A percentile compares a stretch with the other conserved stretches of the same genome.
phyloP scores from a whole-genome alignment of 257 asterid species.

The Oldenlandia corymbosa region DNA sequence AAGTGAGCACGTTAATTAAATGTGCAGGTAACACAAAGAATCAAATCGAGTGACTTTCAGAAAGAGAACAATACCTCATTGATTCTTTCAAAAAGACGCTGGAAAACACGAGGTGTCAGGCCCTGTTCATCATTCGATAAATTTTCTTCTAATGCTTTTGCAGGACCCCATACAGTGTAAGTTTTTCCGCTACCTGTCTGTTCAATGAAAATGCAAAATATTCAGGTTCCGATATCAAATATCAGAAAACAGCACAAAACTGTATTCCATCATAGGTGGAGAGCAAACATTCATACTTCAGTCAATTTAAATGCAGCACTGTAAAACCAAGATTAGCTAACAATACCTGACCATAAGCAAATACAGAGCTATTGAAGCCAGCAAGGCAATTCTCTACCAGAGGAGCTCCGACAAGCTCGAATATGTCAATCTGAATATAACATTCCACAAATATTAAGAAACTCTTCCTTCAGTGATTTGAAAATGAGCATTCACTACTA shows the following conservation, averaged over 20 bases:
- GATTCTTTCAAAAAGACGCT: conserved; percentile 66
- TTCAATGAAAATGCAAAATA: conserved; percentile 15
- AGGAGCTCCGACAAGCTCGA: conserved; percentile 91
- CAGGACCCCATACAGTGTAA: conserved; percentile 96
- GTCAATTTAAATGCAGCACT: neutral
- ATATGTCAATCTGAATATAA: conserved; percentile 69
- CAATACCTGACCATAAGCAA: conserved; percentile 95
- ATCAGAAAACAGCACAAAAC: neutral
- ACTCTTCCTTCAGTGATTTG: neutral
- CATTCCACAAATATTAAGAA: conserved; percentile 14
- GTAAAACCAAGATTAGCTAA: conserved; percentile 2
- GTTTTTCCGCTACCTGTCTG: conserved; percentile 99
- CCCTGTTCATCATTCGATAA: conserved; percentile 63
- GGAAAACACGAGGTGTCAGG: conserved; percentile 92
- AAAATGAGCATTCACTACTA: neutral
- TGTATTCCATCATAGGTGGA: neutral
- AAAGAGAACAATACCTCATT: conserved; percentile 47
- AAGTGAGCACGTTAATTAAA: conserved; percentile 7
- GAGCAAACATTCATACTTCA: neutral
- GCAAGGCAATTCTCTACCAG: conserved; percentile 91
- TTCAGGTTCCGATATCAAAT: neutral
- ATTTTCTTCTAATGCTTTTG: conserved; percentile 68
- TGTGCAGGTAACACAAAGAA: neutral
- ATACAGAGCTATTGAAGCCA: conserved; percentile 97
- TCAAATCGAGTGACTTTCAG: conserved; percentile 6